Conservation (phyloP, 495 filamentous ascomycete species). For the Tuber umbilicatum region DNA sequence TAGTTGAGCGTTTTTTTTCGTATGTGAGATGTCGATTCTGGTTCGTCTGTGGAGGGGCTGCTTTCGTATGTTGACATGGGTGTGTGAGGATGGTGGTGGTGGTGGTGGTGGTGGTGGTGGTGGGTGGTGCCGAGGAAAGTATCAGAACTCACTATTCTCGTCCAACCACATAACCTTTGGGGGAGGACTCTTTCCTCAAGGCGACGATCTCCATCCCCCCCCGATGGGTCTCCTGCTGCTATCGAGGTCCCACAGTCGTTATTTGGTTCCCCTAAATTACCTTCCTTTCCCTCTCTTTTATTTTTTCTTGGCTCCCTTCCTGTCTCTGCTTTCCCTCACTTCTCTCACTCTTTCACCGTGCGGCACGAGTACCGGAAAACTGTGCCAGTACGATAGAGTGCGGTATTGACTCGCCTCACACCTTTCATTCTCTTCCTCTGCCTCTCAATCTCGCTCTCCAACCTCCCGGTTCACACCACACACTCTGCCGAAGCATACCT, state of each 20-base stretch:
- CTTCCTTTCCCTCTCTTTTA: background rate
- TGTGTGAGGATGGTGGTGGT: background rate
- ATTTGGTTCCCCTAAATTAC: background rate
- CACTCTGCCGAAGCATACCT: constrained; percentile 5
- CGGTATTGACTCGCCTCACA: background rate
- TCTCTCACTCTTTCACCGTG: background rate
- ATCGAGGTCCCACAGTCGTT: background rate
- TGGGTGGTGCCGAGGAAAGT: background rate
- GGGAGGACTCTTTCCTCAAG: background rate
- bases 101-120: background rate
- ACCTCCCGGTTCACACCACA: background rate
- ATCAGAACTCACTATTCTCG: background rate
- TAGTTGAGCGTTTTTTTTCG: background rate
- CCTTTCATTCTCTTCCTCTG: background rate
- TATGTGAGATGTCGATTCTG: background rate
- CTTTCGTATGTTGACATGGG: background rate
- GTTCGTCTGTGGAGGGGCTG: background rate
- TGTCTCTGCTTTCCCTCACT: background rate
- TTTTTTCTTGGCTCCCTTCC: background rate
- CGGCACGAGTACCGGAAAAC: background rate
- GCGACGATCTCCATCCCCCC: background rate
- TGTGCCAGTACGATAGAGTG: background rate
- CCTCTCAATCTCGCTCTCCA: constrained; percentile 1
- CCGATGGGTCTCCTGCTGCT: background rate
- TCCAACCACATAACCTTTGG: background rate